A percentile compares a stretch with the other conserved stretches of the same genome.
phyloP scores from a whole-genome alignment of 1,139 yeast species.

The Pichia sp. region DNA sequence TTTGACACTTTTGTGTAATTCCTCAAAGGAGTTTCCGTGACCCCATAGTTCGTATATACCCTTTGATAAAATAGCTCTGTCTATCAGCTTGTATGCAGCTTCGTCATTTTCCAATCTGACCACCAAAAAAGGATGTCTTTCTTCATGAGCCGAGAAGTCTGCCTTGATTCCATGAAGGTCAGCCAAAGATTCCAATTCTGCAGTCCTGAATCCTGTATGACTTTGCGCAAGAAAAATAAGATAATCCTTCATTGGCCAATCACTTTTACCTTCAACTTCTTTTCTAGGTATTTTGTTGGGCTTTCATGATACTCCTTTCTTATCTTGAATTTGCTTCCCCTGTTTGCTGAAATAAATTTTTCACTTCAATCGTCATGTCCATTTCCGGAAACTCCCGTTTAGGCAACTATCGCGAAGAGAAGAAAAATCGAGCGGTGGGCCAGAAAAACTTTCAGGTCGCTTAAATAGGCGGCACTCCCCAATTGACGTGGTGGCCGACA shows the following conservation, averaged over 20 bases:
- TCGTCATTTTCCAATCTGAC: constrained; percentile 61
- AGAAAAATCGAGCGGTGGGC: background rate
- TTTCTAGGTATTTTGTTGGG: background rate
- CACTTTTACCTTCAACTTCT: background rate
- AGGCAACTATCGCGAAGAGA: background rate
- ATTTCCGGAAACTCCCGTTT: background rate
- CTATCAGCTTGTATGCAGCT: constrained; percentile 61
- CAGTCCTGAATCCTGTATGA: constrained; percentile 70
- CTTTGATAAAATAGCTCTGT: constrained; percentile 64
- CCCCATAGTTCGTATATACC: constrained; percentile 90
- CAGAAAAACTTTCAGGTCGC: background rate
- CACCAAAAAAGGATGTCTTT: constrained; percentile 63
- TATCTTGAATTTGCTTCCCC: constrained; percentile 2
- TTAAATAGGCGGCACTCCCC: background rate
- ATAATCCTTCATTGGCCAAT: constrained; percentile 51
- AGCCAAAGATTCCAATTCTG: constrained; percentile 85
- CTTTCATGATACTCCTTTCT: background rate
- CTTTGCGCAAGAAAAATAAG: constrained; percentile 80
- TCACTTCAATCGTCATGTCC: constrained; percentile 1
- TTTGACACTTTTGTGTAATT: constrained; percentile 55
- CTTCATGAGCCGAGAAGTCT: constrained; percentile 59
- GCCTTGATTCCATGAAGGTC: constrained; percentile 51
- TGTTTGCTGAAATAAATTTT: background rate
- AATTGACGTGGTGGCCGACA: background rate
- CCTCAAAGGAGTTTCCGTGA: constrained; percentile 51